Evolutionary conservation across 1,139 yeast genomes (phyloP), one percentile per base, ranked within the genome.

Genomic region (Ogataea hybrid): DNA sequence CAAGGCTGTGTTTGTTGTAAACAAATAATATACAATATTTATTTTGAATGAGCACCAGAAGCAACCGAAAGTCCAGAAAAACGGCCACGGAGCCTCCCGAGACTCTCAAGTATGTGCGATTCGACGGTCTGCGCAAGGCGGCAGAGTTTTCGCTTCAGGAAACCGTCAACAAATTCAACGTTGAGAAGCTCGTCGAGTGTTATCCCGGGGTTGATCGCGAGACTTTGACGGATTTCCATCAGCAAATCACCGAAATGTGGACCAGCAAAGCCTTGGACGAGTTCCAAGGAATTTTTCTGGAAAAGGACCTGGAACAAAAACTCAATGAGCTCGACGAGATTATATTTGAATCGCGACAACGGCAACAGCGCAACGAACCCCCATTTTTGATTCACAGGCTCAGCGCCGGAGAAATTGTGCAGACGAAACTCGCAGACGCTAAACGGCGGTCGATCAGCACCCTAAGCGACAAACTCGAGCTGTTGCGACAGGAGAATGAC

Each of bases 271-370:
- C 88, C 1, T 59, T 70, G 41, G 67, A 71, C 28, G 95, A 87
- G 59, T 84, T 86, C 50, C 77, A 77, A 6, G 72, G 78, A 32
- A 83, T 87, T 3, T 81, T 79, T 55, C 60, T 67, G 10, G 95
- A 87, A 49, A 67, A 89, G 28, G 71, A 78, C 21, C 68, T 85
- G 1, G 70, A 77, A 45, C 49, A 44, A 28, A 84, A 81, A 52
- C 64, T 88, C 43, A 68, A 80, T 49, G 81, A 78, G 43, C 64
- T 88, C 41, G 96, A 88, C 57, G 79, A 73, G 32, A 63, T 87
- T 20, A 74, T 87, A 17, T 64, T 67, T 11, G 70, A 68, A 12
- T 92, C 94, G 6, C 61, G 63, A 39, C 50, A 50, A 21, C 55
- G 75, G 21, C 54, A 61, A 38, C 41, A 50, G 48, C 36, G 41